Percentiles rank a stretch among this genome's conserved stretches.
Evolutionary conservation across 2,329 filamentous ascomycete genomes (phyloP).

Genomic region (Diaporthe helianthi): DNA sequence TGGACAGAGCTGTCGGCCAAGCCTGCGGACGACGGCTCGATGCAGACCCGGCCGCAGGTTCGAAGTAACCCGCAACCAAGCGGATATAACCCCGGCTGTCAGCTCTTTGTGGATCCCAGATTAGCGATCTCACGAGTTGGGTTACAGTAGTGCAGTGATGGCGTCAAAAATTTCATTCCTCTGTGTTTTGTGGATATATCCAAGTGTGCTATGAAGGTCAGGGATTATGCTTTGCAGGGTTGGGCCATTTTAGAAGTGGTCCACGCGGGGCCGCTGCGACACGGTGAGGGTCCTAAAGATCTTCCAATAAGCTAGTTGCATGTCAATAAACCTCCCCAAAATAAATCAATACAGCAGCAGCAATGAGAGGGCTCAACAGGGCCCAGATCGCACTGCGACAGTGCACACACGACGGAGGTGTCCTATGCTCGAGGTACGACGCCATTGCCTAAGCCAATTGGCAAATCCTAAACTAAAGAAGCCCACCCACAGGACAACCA

Average conservation of each 20-base stretch:
- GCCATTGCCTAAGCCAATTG: background rate
- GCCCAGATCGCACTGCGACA: constrained; percentile 26
- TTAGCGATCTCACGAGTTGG: background rate
- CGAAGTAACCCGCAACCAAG: background rate
- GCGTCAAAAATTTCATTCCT: no score
- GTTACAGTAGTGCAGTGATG: accelerated
- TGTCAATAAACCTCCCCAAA: background rate
- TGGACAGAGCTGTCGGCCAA: background rate
- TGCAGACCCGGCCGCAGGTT: background rate
- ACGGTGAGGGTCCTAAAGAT: background rate
- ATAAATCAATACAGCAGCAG: background rate
- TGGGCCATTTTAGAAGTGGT: background rate
- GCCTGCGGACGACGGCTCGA: background rate
- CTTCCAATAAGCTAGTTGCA: background rate
- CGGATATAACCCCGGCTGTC: background rate
- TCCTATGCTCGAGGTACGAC: background rate
- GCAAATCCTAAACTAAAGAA: constrained; percentile 1
- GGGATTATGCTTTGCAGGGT: constrained; percentile 2
- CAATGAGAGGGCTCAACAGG: constrained; percentile 31
- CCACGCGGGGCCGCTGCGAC: constrained; percentile 12
- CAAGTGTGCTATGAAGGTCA: background rate
- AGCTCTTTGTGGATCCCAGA: no score
- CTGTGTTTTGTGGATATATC: background rate
- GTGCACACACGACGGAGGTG: background rate
- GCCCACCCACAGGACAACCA: background rate